These are phyloP conservation scores for Quercus parvula DNA, from an alignment of 306 rosid genomes.

Conservation along the genomic window DNA sequence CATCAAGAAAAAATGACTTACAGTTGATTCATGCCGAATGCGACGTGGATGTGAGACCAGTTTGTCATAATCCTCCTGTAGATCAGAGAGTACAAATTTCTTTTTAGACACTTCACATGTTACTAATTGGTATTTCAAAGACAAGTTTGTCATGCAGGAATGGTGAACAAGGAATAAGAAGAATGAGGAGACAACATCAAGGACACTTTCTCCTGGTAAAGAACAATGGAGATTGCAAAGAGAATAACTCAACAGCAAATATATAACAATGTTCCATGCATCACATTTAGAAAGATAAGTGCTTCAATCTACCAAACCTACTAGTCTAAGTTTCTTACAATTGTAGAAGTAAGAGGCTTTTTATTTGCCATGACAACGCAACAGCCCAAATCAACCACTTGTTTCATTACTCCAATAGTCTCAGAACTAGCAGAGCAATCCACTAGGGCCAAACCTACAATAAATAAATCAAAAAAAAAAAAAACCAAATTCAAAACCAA, in stretches of 20 bases:
- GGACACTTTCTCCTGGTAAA: background rate
- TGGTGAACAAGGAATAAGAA: background rate
- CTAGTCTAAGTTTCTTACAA: slow-evolving; percentile 43
- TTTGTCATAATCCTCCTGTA: slow-evolving; percentile 76
- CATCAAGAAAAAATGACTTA: slow-evolving; percentile 43
- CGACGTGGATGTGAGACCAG: slow-evolving; percentile 59
- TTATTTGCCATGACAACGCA: slow-evolving; percentile 90
- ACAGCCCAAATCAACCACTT: slow-evolving; percentile 67
- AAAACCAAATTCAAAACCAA: background rate
- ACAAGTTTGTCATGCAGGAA: slow-evolving; percentile 2
- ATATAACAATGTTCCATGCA: background rate
- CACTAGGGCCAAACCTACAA: slow-evolving; percentile 69
- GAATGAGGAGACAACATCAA: background rate
- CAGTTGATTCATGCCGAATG: slow-evolving; percentile 91
- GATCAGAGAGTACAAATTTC: slow-evolving; percentile 13
- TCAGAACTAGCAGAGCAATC: slow-evolving; percentile 95
- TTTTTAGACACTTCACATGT: background rate
- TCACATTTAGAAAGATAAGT: slow-evolving; percentile 2
- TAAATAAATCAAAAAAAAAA: background rate
- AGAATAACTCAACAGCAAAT: background rate
- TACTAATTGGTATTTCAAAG: background rate
- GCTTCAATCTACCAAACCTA: slow-evolving; percentile 10
- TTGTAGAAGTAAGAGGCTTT: slow-evolving; percentile 85
- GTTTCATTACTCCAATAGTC: slow-evolving; percentile 58
- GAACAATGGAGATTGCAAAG: background rate